Evolutionary conservation across 2,329 filamentous ascomycete species (phyloP), one percentile per base, ranked within the genome.

Genomic region (Zasmidium angulare): DNA sequence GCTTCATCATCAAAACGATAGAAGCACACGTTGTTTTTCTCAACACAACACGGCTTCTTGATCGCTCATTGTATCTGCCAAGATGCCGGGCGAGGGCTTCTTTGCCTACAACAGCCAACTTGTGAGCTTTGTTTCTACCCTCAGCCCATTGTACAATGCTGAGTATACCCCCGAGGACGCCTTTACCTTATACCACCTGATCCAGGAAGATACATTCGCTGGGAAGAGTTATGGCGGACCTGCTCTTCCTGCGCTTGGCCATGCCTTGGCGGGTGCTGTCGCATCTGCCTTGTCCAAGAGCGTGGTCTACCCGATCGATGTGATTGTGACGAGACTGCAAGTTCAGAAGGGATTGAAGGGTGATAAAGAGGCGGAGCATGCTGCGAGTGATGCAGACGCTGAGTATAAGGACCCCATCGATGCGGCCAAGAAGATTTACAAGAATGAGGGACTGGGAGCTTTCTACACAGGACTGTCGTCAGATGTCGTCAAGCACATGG

Each of bases 261-360:
- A 96, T 78, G 92, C 90, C 55, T 75, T 90, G 29, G 91, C 91
- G 2, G 92, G 92, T 53, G 89, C 90, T 3, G 79, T 87, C 0
- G 91, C 91, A 36, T 89, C 90, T 0, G 89, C 90, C 17, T 82
- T 93, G 60, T 90, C 91, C 11, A 93, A 93, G 67, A 81, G 91
- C 50, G 76, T 86, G 56, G 86, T 90, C 4, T 96, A 96, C 72
- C 93, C 92, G 1, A 83, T 96, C 58, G 89, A 91, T 68, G 83
- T 96, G 47, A 85, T 95, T 63, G 88, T 91, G 56, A 92, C 91
- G 23, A 85, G 91, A 24, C 82, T 96, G 50, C 91, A 96, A 75
- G 89, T 91, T 2, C 90, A 95, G 76, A 83, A 83, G 46, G 84
- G 84, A 66, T 75, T 86, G 17, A 78, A 75, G 36, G 77, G 75